Conservation (phyloP, 2,329 filamentous ascomycete genomes). For the Trichoderma oligosporum region DNA sequence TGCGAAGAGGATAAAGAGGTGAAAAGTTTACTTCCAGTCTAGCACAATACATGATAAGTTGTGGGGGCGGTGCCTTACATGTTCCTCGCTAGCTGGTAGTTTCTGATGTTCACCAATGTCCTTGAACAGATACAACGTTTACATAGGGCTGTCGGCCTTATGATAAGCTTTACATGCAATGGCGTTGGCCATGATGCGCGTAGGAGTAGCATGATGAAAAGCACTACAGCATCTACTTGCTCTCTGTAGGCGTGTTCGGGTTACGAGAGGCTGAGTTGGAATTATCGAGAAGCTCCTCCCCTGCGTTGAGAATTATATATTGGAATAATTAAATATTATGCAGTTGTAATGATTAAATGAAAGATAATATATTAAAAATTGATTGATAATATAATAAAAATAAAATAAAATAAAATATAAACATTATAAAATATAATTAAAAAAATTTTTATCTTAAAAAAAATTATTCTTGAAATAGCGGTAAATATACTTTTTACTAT, state of each 20-base stretch:
- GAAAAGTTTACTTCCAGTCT: neutral
- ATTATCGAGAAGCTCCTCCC: too few relatives aligned
- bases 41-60: neutral
- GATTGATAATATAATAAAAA: too few relatives aligned
- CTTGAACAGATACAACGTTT: slow-evolving; percentile 4
- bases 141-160: neutral
- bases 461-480: too few relatives aligned
- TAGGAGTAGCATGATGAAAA: slow-evolving; percentile 8
- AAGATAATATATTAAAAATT: too few relatives aligned
- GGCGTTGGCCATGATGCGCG: slow-evolving; percentile 1
- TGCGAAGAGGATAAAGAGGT: neutral
- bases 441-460: too few relatives aligned
- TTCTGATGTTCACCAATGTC: neutral
- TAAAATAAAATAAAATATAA: too few relatives aligned
- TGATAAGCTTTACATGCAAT: neutral
- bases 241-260: neutral
- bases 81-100: neutral
- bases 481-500: too few relatives aligned
- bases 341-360: too few relatives aligned
- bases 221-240: neutral
- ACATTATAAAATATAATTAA: too few relatives aligned
- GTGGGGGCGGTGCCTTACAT: slow-evolving; percentile 8
- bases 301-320: too few relatives aligned
- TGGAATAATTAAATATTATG: too few relatives aligned
- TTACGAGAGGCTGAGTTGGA: neutral